Conservation (phyloP, 2,329 filamentous ascomycete species). For the Parastagonospora nodorum region DNA sequence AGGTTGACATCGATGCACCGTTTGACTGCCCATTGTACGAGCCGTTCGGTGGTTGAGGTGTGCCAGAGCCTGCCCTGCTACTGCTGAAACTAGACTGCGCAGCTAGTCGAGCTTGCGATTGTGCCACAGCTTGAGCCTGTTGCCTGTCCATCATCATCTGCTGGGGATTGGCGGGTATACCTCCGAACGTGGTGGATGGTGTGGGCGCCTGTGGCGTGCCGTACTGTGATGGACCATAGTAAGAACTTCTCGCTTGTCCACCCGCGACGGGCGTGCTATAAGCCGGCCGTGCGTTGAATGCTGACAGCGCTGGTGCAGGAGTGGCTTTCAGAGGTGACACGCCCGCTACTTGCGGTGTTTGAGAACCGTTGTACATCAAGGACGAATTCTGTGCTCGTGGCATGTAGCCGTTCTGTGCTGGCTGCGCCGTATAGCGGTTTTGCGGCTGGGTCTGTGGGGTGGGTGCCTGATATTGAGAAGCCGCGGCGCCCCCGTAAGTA, state of each 20-base stretch:
- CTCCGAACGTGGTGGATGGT: constrained; percentile 26
- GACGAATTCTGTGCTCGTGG: constrained; percentile 41
- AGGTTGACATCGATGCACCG: constrained; percentile 33
- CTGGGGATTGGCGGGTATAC: constrained; percentile 33
- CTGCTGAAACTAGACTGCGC: constrained; percentile 43
- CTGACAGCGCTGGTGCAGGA: constrained; percentile 26
- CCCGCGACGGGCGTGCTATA: constrained; percentile 35
- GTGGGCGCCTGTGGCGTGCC: constrained; percentile 35
- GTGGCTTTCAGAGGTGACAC: constrained; percentile 44
- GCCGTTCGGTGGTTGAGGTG: constrained; percentile 42
- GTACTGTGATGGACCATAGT: constrained; percentile 42
- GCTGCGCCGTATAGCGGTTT: constrained; percentile 38
- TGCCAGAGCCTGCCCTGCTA: constrained; percentile 41
- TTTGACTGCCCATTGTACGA: constrained; percentile 31
- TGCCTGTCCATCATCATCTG: constrained; percentile 44
- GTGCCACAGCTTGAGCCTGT: constrained; percentile 35
- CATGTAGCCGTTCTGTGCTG: constrained; percentile 38
- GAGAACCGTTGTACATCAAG: constrained; percentile 37
- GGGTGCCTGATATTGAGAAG: constrained; percentile 40
- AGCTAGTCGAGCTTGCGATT: constrained; percentile 43
- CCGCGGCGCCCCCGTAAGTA: constrained; percentile 33
- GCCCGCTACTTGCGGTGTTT: constrained; percentile 38
- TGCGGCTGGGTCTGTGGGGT: constrained; percentile 41
- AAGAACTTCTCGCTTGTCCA: constrained; percentile 40
- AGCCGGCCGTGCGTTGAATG: constrained; percentile 31